Conservation (phyloP, 306 rosid species). For the Begonia masoniana region DNA sequence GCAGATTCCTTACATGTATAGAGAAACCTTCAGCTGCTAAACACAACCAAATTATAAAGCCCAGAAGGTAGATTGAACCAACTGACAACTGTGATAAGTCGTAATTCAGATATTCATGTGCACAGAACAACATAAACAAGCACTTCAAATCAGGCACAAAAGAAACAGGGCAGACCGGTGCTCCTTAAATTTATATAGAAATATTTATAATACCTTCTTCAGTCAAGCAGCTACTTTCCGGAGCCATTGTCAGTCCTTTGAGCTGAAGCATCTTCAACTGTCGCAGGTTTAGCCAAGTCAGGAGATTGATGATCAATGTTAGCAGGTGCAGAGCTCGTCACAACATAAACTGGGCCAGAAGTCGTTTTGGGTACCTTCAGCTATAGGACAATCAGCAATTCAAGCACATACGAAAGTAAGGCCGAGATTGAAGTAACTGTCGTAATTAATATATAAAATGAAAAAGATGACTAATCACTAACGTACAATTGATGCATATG, state of each 20-base stretch:
- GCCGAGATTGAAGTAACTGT: not conserved
- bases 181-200: not conserved
- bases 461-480: conserved; percentile 3
- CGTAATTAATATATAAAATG: not conserved
- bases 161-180: no score
- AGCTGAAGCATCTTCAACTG: conserved; percentile 34
- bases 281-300: conserved; percentile 32
- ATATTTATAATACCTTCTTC: conserved; percentile 54
- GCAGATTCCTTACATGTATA: conserved; percentile 81
- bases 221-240: conserved; percentile 47
- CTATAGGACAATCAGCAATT: conserved; percentile 4
- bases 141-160: no score
- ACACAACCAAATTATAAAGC: not conserved
- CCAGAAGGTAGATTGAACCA: no score
- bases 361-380: conserved; percentile 56
- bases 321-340: conserved; percentile 19
- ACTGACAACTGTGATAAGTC: no score
- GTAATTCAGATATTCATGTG: no score
- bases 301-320: conserved; percentile 33
- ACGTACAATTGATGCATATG: conserved; percentile 93
- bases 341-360: conserved; percentile 33
- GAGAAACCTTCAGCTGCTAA: conserved; percentile 80
- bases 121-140: no score
- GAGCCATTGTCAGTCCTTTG: conserved; percentile 45
- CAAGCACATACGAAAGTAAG: no score